Conservation (phyloP, 805 yeast genomes). For the Metschnikowia aberdeeniae region DNA sequence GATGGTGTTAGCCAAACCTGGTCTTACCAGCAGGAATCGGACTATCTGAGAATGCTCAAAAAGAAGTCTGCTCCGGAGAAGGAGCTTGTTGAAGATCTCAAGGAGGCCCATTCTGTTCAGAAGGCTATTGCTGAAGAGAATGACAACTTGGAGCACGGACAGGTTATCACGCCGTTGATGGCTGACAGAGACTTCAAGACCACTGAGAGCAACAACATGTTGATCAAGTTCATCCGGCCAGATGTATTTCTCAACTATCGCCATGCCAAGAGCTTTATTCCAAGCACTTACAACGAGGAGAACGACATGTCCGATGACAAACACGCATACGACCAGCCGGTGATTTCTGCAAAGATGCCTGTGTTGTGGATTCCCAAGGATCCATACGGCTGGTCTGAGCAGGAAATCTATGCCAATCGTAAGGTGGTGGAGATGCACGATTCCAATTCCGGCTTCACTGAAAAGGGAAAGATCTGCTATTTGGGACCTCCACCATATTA, state of each 20-base stretch:
- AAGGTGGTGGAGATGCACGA: slow-evolving; percentile 62
- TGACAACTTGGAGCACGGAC: slow-evolving; percentile 13
- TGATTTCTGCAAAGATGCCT: slow-evolving; percentile 63
- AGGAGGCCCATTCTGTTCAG: slow-evolving; percentile 19
- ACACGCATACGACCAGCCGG: slow-evolving; percentile 76
- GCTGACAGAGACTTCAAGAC: slow-evolving; percentile 61
- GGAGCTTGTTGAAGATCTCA: slow-evolving; percentile 17
- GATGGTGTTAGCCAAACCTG: slow-evolving; percentile 67
- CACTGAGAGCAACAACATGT: slow-evolving; percentile 38
- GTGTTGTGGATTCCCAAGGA: slow-evolving; percentile 92
- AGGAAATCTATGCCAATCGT: slow-evolving; percentile 52
- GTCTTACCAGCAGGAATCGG: slow-evolving; percentile 42
- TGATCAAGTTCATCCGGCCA: slow-evolving; percentile 52
- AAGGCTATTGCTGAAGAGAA: slow-evolving; percentile 14
- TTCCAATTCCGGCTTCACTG: slow-evolving; percentile 54
- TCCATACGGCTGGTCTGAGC: slow-evolving; percentile 72
- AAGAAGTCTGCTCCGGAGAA: slow-evolving; percentile 11
- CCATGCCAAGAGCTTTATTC: slow-evolving; percentile 30
- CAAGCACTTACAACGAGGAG: slow-evolving; percentile 31
- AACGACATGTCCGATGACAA: slow-evolving; percentile 45
- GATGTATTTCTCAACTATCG: slow-evolving; percentile 51
- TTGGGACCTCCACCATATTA: slow-evolving; percentile 33
- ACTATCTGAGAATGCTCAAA: slow-evolving; percentile 32
- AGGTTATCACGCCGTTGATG: slow-evolving; percentile 49
- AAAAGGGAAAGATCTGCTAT: slow-evolving; percentile 30